Evolutionary conservation across 345 rosid genomes (phyloP), one percentile per base, ranked within the genome.

Genomic region (Rubroshorea leprosula): DNA sequence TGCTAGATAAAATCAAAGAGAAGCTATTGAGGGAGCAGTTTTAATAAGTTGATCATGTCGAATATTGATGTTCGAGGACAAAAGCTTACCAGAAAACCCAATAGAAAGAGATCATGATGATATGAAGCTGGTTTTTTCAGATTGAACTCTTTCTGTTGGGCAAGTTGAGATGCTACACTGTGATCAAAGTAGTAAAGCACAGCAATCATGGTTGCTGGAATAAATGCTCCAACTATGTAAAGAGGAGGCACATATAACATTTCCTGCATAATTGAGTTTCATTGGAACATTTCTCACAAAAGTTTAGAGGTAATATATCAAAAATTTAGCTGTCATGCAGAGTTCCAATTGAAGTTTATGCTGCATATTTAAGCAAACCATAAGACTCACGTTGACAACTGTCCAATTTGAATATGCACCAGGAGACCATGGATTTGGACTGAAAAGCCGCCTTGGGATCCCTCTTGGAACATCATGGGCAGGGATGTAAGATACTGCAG

Each of bases 161-260:
- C 91, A 14, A 91, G 68, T 67, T 87, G 91, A 0, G 90, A 87
- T 23, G 91, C 94, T 35, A 87, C 89, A 3, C 96, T 82, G 51
- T 87, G 96, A 49, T 91, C 96, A 49, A 91, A 91, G 65, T 83
- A 85, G 76, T 85, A 85, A 23, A 91, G 88, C 47, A 88, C 86
- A 0, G 94, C 82, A 16, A 87, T 71, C 98, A 91, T 85, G 67
- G 81, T 11, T 35, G 91, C 91, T 0, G 94, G 98, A 64, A 91
- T 61, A 60, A 85, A 59, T 35, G 94, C 94, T 0, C 84, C 83
- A 18, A 87, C 78, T n/a, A 87, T 74, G 63, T 85, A 85, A 0
- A 29, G 64, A 1, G 77, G 69, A 59, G 91, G 75, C 55, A 90
- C 87, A 62, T 63, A 78, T 27, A 78, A 66, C 94, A 90, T 87